phyloP scores from a whole-genome alignment of 75 land plant genomes.

The Larix kaempferi region DNA sequence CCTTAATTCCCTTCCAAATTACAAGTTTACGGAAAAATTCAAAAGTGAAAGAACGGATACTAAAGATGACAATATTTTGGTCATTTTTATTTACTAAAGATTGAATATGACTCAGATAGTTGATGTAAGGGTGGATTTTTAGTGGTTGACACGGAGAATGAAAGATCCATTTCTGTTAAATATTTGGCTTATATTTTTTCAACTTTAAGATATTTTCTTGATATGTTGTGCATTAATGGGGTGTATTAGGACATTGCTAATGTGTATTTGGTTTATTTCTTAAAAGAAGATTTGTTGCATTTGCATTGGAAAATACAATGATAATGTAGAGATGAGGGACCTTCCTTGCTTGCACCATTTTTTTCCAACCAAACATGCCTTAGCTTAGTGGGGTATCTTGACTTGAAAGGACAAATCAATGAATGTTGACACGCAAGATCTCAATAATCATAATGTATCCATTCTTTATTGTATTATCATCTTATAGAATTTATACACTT shows the following conservation, averaged over 20 bases:
- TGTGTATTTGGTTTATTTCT: neutral
- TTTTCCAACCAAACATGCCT: too few relatives aligned
- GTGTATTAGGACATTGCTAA: neutral
- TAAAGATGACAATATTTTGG: slow-evolving; percentile 29
- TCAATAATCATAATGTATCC: too few relatives aligned
- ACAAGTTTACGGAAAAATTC: slow-evolving; percentile 72
- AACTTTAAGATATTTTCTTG: neutral
- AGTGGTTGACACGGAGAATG: slow-evolving; percentile 72
- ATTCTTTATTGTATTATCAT: too few relatives aligned
- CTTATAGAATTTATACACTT: too few relatives aligned
- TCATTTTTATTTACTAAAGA: too few relatives aligned
- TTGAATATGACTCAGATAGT: slow-evolving; percentile 43
- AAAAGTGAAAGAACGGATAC: slow-evolving; percentile 5
- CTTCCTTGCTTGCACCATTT: slow-evolving; percentile 80
- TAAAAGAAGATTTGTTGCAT: slow-evolving; percentile 68
- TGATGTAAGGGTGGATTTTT: slow-evolving; percentile 58
- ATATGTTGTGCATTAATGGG: neutral
- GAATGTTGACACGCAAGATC: too few relatives aligned
- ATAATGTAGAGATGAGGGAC: slow-evolving; percentile 68
- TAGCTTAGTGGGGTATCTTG: too few relatives aligned
- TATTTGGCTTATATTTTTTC: slow-evolving; percentile 64
- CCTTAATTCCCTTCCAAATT: slow-evolving; percentile 72
- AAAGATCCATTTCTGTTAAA: slow-evolving; percentile 68
- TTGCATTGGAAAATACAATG: slow-evolving; percentile 70
- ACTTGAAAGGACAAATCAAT: too few relatives aligned